Percentiles rank a stretch among this genome's conserved stretches.
Evolutionary conservation across 768 basidiomycete species (phyloP).

Genomic region (Leccinum ochraceum): DNA sequence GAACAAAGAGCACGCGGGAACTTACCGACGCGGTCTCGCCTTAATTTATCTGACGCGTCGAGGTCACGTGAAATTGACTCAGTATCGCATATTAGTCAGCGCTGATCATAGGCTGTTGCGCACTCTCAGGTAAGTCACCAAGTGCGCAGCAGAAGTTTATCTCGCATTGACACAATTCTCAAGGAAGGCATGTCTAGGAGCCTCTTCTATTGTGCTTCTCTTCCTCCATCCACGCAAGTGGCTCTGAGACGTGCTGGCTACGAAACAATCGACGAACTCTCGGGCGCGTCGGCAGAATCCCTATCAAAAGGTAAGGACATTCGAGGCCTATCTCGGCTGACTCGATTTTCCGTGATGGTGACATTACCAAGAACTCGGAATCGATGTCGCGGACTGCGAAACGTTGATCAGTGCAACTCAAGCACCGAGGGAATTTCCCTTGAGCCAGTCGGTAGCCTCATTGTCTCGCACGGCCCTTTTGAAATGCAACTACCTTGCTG

Average conservation of each 20-base stretch:
- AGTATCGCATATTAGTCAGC: background rate
- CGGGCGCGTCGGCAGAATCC: slow-evolving; percentile 41
- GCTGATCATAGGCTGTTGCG: slow-evolving; percentile 5
- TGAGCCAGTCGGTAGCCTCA: slow-evolving; percentile 61
- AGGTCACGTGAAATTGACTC: slow-evolving; percentile 29
- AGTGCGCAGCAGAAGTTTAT: background rate
- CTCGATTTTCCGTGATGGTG: background rate
- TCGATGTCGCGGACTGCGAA: slow-evolving; percentile 47
- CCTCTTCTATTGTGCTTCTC: slow-evolving; percentile 44
- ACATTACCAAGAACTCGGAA: slow-evolving; percentile 46
- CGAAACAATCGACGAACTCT: slow-evolving; percentile 55
- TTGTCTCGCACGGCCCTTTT: slow-evolving; percentile 26
- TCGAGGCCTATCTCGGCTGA: background rate
- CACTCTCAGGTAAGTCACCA: background rate
- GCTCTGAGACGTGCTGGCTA: slow-evolving; percentile 57
- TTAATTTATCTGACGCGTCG: slow-evolving; percentile 33
- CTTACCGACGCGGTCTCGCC: slow-evolving; percentile 4
- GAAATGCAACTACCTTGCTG: slow-evolving; percentile 40
- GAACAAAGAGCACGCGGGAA: slow-evolving; percentile 33
- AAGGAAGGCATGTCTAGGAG: slow-evolving; percentile 38
- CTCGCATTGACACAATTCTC: background rate
- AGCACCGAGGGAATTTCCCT: slow-evolving; percentile 30
- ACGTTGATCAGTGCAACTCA: slow-evolving; percentile 46
- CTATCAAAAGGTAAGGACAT: slow-evolving; percentile 50
- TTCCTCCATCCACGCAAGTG: slow-evolving; percentile 47